Percentiles rank a stretch among this genome's conserved stretches.
Evolutionary conservation across 2,329 filamentous ascomycete genomes (phyloP).

Genomic region (Sclerotinia subarctica): DNA sequence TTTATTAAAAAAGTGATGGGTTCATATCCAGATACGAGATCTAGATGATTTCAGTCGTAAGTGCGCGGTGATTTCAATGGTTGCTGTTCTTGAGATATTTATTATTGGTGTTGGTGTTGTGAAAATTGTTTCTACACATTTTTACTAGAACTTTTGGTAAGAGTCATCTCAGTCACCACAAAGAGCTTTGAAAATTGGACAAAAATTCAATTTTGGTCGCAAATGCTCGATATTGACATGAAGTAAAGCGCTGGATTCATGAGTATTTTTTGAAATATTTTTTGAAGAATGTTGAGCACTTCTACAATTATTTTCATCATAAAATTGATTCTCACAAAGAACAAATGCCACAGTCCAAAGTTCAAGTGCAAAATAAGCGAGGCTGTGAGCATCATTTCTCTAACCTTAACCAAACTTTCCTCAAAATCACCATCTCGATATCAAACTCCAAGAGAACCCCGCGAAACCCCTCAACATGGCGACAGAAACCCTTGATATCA

Average conservation of each 20-base stretch:
- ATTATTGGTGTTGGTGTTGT: conserved; percentile 13
- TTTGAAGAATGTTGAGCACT: neutral
- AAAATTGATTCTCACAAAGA: neutral
- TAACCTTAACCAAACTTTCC: neutral
- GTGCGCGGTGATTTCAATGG: neutral
- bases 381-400: conserved; percentile 6
- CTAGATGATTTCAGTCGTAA: neutral
- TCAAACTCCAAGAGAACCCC: neutral
- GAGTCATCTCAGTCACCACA: conserved; percentile 8
- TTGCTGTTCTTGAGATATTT: neutral
- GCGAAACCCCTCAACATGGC: conserved; percentile 24
- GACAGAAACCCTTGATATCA: conserved; percentile 51
- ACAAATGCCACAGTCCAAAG: neutral
- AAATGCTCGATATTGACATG: neutral
- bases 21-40: neutral
- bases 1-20: neutral
- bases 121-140: conserved; percentile 12
- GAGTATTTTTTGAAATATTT: neutral
- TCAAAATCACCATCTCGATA: neutral
- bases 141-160: conserved; percentile 17
- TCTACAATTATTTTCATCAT: neutral
- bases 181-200: neutral
- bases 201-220: neutral
- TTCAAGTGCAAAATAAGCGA: conserved; percentile 6
- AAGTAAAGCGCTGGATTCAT: neutral